Evolutionary conservation across 2,329 filamentous ascomycete genomes (phyloP).

Genomic region (Diplodia corticola): DNA sequence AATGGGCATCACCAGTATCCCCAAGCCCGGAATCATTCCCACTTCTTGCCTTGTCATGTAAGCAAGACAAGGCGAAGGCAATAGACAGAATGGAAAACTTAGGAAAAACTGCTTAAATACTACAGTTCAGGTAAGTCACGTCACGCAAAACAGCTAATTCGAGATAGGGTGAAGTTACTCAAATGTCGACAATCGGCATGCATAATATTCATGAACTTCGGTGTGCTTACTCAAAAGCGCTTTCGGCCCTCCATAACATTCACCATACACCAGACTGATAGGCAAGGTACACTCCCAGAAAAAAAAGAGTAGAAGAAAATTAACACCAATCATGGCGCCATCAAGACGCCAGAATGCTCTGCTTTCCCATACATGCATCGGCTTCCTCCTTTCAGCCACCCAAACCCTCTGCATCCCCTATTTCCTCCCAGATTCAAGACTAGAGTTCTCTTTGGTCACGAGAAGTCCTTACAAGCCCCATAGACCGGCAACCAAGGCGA

Average conservation of each 20-base stretch:
- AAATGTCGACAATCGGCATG: not conserved
- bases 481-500: slow-evolving; percentile 11
- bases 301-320: not conserved
- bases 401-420: not conserved
- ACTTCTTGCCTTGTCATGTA: slow-evolving; percentile 3
- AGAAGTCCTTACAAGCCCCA: slow-evolving; percentile 9
- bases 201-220: not conserved
- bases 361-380: not conserved
- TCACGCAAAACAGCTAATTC: not conserved
- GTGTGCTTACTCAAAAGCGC: not conserved
- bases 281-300: not conserved
- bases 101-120: not conserved
- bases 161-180: not conserved
- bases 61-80: not conserved
- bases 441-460: no score
- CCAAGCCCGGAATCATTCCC: not conserved
- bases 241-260: not conserved
- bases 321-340: not conserved
- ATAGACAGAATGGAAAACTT: no score
- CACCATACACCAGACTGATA: not conserved
- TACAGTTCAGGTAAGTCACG: not conserved
- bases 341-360: not conserved
- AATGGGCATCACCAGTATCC: not conserved
- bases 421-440: not conserved
- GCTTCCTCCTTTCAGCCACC: not conserved